phyloP scores from a whole-genome alignment of 139 green algal genomes.

The Astrephomene gubernaculifera region DNA sequence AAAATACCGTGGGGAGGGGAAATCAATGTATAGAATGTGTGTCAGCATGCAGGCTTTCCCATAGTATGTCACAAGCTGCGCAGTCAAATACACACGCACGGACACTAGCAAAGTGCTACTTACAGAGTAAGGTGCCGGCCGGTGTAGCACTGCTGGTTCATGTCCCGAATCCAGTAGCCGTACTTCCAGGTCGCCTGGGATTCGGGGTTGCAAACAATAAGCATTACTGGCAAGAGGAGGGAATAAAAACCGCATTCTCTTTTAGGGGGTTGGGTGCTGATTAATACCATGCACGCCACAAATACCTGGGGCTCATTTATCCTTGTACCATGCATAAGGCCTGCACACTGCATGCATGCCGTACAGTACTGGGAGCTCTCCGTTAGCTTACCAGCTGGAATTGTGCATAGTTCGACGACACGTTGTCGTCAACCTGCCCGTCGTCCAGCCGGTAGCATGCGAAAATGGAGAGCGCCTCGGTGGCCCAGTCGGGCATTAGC shows the following conservation, averaged over 20 bases:
- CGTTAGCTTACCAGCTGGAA: not conserved
- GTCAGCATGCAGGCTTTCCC: not conserved
- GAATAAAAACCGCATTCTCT: no score
- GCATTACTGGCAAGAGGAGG: no score
- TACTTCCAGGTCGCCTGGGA: conserved; percentile 1
- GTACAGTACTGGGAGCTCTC: no score
- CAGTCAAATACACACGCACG: not conserved
- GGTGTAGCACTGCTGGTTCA: conserved; percentile 32
- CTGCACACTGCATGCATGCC: no score
- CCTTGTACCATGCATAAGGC: no score
- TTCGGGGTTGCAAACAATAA: no score
- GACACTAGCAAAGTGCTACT: not conserved
- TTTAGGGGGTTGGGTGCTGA: no score
- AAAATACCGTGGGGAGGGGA: not conserved
- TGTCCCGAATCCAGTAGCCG: conserved; percentile 30
- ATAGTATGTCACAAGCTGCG: not conserved
- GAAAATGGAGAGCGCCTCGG: conserved; percentile 21
- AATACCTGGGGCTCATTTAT: no score
- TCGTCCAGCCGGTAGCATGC: conserved; percentile 19
- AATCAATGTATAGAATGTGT: not conserved
- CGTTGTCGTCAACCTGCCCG: no score
- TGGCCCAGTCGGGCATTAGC: conserved; percentile 20
- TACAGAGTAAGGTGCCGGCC: conserved; percentile 14
- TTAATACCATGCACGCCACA: no score
- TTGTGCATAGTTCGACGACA: not conserved